Base-by-base conservation (phyloP, 192 early-diverging fungal genomes). In the Backusella psychrophila region DNA sequence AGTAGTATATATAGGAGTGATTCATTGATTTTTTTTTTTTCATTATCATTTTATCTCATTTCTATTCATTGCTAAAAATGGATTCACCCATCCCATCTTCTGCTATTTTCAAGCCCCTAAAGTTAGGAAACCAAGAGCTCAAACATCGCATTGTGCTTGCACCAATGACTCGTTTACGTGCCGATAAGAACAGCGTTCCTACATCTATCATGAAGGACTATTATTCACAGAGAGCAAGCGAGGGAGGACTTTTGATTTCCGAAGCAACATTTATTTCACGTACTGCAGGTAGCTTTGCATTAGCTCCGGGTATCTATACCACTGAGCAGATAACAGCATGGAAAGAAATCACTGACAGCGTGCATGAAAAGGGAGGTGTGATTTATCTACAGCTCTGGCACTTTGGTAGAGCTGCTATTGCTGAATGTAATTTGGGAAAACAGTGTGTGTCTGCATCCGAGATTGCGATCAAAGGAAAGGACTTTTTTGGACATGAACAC, bases 331-430 rank as follows among this genome's bases (percentile, higher is more conserved):
- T 83, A 4, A 66, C 49, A 6, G 82, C 66, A 6, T 91, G 90
- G 90, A 87, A 85, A 49, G 39, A 80, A 56, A 53, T 82, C 33
- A 90, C 89, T 11, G 80, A 87, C 26, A 87, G 87, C 19, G 89
- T 90, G 4, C 87, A 90, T 70, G 82, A 72, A 15, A 80, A 87
- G 65, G 88, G 86, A 7, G 84, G 87, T 23, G 67, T 78, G 75
- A 89, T 91, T 46, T 91, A 73, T 70, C 71, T 79, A 9, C 90
- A 91, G 76, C 77, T 91, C 36, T 90, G 31, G 89, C 80, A 83
- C 35, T n/a, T 76, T 69, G 75, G 79, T 15, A 70, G 79, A 29
- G 71, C 71, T 14, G 34, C 21, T 23, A 65, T 70, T 9, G 14
- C 19, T 9, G n/a, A 69, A 33, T 38, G 66, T 0, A 72, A 67